A percentile compares a stretch with the other conserved stretches of the same genome.
These are phyloP conservation scores for Aspergillus terreus DNA, from an alignment of 2,329 filamentous ascomycete genomes.

Conservation along the genomic window DNA sequence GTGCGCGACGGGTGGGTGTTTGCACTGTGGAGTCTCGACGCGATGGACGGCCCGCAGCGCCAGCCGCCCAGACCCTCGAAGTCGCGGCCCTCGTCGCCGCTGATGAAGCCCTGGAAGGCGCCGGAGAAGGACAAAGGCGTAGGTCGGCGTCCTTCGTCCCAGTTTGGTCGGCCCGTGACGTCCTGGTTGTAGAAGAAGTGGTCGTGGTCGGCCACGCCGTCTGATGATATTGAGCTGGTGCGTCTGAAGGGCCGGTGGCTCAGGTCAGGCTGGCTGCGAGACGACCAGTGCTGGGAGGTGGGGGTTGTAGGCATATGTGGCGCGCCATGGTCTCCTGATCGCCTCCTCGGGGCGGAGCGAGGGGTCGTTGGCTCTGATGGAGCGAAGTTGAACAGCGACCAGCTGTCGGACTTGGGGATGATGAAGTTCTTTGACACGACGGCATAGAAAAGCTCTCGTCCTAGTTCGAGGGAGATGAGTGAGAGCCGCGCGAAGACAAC, in stretches of 20 bases:
- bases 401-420: constrained; percentile 22
- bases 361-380: constrained; percentile 27
- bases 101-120: constrained; percentile 25
- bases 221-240: constrained; percentile 5
- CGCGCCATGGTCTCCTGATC: constrained; percentile 22
- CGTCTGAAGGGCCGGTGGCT: constrained; percentile 3
- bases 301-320: not conserved
- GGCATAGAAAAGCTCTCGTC: constrained; percentile 57
- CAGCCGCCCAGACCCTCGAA: constrained; percentile 44
- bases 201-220: constrained; percentile 1
- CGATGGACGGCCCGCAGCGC: constrained; percentile 20
- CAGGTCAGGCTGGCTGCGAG: not conserved
- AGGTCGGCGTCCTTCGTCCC: constrained; percentile 15
- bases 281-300: constrained; percentile 2
- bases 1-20: constrained; percentile 17
- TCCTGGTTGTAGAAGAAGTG: constrained; percentile 1
- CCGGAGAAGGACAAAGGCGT: constrained; percentile 10
- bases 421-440: constrained; percentile 56
- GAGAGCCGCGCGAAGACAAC: constrained; percentile 59
- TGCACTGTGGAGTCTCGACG: constrained; percentile 15
- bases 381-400: constrained; percentile 27
- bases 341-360: constrained; percentile 17
- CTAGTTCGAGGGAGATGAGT: constrained; percentile 62
- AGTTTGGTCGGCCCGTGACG: constrained; percentile 3
- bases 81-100: constrained; percentile 35